Evolutionary conservation across 495 filamentous ascomycete genomes (phyloP).

Genomic region (Ramalina intermedia): DNA sequence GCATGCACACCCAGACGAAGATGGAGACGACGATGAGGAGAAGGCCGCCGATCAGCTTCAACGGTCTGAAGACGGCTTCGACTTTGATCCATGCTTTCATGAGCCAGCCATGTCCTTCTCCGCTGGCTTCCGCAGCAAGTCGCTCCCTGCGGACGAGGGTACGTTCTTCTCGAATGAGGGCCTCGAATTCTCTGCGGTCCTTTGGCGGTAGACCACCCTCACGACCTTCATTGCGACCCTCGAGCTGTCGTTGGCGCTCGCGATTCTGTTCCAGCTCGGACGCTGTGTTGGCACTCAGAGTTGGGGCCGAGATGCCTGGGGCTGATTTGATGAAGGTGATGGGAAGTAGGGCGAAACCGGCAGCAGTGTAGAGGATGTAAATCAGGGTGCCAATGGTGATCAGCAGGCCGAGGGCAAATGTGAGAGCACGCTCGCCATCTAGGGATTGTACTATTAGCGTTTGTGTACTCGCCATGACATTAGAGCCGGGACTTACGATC

Average conservation of each 20-base stretch:
- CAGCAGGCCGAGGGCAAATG: conserved; percentile 73
- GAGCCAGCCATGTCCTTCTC: conserved; percentile 55
- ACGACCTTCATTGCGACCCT: conserved; percentile 69
- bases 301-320: conserved; percentile 63
- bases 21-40: conserved; percentile 56
- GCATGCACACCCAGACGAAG: conserved; percentile 77
- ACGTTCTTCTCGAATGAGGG: conserved; percentile 74
- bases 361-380: conserved; percentile 77
- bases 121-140: conserved; percentile 63
- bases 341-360: conserved; percentile 78
- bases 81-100: conserved; percentile 61
- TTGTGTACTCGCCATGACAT: neutral
- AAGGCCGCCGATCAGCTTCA: conserved; percentile 77
- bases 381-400: conserved; percentile 72
- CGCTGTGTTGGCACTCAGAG: conserved; percentile 57
- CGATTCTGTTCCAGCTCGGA: conserved; percentile 71
- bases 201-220: conserved; percentile 61
- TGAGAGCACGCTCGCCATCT: conserved; percentile 84
- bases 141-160: conserved; percentile 84
- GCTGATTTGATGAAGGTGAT: conserved; percentile 82
- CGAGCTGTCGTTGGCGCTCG: conserved; percentile 81
- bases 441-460: conserved; percentile 10
- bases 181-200: conserved; percentile 77
- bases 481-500: conserved; percentile 44
- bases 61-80: conserved; percentile 61